Evolutionary conservation across 2,329 filamentous ascomycete species (phyloP), one percentile per base, ranked within the genome.

Genomic region (Pseudonectria foliicola): DNA sequence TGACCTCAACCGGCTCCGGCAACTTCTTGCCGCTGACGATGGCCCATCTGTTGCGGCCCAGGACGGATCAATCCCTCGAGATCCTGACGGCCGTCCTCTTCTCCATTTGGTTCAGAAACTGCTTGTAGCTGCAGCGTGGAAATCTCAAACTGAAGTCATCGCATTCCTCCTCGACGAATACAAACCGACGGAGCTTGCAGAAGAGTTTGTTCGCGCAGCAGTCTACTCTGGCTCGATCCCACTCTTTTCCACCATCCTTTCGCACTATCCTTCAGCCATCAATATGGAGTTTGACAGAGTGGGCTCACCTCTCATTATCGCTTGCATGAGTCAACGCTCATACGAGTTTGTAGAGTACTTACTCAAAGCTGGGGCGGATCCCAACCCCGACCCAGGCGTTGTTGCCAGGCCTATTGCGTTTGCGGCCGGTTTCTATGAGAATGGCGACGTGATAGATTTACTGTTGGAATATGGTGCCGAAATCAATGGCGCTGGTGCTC

Each of bases 291-390:
- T 41, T 24, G 37, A 41, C 10, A 27, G n/a, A 6, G 31, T 34
- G 7, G 43, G 43, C 12, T 32, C 43, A 4, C 37, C 40, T 12
- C 32, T 45, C 12, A 29, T 33, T 7, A 34, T 37, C n/a, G 43
- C 43, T 4, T 45, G 40, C 29, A 29, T 37, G 38, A 23, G 31
- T 27, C 28, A 29, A 8, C 33, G 39, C 26, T 21, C 32, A 4
- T 11, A 29, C 10, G 37, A 40, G 6, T 40, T 33, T 13, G 25
- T 45, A 15, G 26, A 18, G 11, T 40, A 37, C 14, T 24, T 45
- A 2, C 42, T 45, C 29, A 35, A 40, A 7, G 12, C 26, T 2
- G 42, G 42, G 13, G 40, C 37, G n/a, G 42, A 45, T 21, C 42
- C 42, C 3, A 43, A 44, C 21, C 39, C 18, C 18, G 18, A 21